phyloP scores from a whole-genome alignment of 169 alveolate species.

The Plasmodium berghei region DNA sequence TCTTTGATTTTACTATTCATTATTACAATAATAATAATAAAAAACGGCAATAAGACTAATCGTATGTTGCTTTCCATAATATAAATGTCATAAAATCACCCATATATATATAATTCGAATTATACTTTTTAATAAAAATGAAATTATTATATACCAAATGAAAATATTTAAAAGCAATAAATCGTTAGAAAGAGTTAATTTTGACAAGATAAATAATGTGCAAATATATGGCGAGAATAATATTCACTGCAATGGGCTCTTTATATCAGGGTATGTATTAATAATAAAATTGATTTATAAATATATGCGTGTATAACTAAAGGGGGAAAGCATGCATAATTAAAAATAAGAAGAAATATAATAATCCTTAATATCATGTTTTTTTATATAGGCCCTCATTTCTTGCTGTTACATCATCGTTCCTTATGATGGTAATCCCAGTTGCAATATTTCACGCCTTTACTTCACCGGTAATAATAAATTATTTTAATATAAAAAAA shows the following conservation, averaged over 20 bases:
- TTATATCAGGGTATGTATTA: conserved; percentile 56
- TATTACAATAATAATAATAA: too few relatives aligned
- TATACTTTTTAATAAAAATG: conserved; percentile 16
- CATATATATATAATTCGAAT: too few relatives aligned
- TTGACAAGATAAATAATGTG: conserved; percentile 66
- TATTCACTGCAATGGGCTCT: conserved; percentile 71
- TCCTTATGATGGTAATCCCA: conserved; percentile 72
- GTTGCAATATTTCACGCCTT: conserved; percentile 70
- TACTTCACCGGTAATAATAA: conserved; percentile 71
- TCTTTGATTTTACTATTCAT: too few relatives aligned
- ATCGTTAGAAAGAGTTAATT: conserved; percentile 44
- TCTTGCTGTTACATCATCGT: conserved; percentile 61
- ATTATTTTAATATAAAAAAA: conserved; percentile 3
- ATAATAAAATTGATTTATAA: not conserved
- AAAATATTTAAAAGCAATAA: conserved; percentile 70
- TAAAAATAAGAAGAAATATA: not conserved
- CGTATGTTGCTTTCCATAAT: too few relatives aligned
- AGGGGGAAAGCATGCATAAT: not conserved
- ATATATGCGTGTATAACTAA: not conserved
- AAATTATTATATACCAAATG: conserved; percentile 51
- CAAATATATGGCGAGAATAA: conserved; percentile 75
- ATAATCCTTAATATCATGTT: not conserved
- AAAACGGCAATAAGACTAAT: too few relatives aligned
- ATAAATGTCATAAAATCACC: too few relatives aligned
- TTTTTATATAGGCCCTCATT: conserved; percentile 48